phyloP scores from a whole-genome alignment of 2,329 filamentous ascomycete species.

The Neonectria faginata region DNA sequence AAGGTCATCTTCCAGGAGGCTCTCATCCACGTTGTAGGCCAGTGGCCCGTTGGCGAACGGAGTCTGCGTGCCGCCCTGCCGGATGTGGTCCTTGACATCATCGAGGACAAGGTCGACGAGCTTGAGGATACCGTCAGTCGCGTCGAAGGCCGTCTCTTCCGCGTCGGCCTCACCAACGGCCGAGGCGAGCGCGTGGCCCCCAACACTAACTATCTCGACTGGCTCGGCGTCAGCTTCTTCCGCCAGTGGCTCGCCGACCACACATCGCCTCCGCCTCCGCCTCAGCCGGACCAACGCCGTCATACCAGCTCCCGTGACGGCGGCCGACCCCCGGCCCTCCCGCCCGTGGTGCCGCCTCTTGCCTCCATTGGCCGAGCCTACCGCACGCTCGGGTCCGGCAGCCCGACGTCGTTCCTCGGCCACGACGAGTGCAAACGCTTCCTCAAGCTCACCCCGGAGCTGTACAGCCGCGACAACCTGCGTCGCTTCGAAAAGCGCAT shows the following conservation, averaged over 20 bases:
- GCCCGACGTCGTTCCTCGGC: slow-evolving; percentile 72
- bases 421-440: slow-evolving; percentile 94
- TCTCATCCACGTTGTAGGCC: slow-evolving; percentile 91
- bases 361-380: slow-evolving; percentile 79
- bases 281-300: slow-evolving; percentile 48
- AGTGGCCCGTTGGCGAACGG: slow-evolving; percentile 86
- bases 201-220: slow-evolving; percentile 84
- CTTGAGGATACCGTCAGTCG: slow-evolving; percentile 84
- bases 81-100: slow-evolving; percentile 83
- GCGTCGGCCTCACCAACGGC: slow-evolving; percentile 81
- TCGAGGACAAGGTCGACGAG: slow-evolving; percentile 95
- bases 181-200: slow-evolving; percentile 87
- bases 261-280: slow-evolving; percentile 72
- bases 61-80: slow-evolving; percentile 81
- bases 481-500: slow-evolving; percentile 86
- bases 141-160: slow-evolving; percentile 84
- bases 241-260: slow-evolving; percentile 94
- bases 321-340: slow-evolving; percentile 48
- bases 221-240: slow-evolving; percentile 88
- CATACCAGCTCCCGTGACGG: slow-evolving; percentile 46
- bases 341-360: slow-evolving; percentile 59
- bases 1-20: slow-evolving; percentile 89
- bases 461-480: slow-evolving; percentile 89
- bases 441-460: slow-evolving; percentile 82
- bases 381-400: slow-evolving; percentile 76